phyloP scores from a whole-genome alignment of 2,329 filamentous ascomycete genomes.

The Fusarium oligoseptatum region DNA sequence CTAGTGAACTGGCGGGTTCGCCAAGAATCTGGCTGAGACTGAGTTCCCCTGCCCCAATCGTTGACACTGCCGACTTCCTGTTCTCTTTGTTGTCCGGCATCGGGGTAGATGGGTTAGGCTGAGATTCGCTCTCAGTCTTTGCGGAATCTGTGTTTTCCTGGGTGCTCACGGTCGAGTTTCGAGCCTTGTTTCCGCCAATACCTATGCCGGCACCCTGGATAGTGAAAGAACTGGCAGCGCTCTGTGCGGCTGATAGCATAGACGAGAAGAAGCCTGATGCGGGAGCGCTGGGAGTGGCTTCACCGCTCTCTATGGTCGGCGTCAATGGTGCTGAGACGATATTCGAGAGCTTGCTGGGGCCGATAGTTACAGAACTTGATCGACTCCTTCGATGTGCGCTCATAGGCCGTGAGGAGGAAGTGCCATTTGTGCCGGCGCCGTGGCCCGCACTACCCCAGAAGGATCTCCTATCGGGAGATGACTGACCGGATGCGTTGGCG shows the following conservation, averaged over 20 bases:
- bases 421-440: slow-evolving; percentile 61
- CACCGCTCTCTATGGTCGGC: slow-evolving; percentile 78
- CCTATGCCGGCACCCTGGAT: slow-evolving; percentile 66
- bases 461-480: slow-evolving; percentile 48
- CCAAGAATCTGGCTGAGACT: slow-evolving; percentile 88
- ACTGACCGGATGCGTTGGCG: slow-evolving; percentile 36
- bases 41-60: slow-evolving; percentile 88
- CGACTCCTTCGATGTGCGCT: slow-evolving; percentile 73
- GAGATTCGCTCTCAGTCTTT: slow-evolving; percentile 56
- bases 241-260: slow-evolving; percentile 93
- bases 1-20: slow-evolving; percentile 67
- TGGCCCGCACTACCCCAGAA: slow-evolving; percentile 45
- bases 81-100: slow-evolving; percentile 58
- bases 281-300: slow-evolving; percentile 64
- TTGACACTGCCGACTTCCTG: slow-evolving; percentile 85
- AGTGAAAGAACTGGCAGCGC: slow-evolving; percentile 82
- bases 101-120: slow-evolving; percentile 54
- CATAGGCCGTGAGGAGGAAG: slow-evolving; percentile 75
- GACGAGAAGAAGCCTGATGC: slow-evolving; percentile 88
- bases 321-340: slow-evolving; percentile 79
- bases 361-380: slow-evolving; percentile 67
- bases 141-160: slow-evolving; percentile 45
- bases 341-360: slow-evolving; percentile 89
- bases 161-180: slow-evolving; percentile 36
- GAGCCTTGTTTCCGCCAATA: slow-evolving; percentile 60